Conservation (phyloP, 768 basidiomycete genomes). For the Lactarius hatsudake region DNA sequence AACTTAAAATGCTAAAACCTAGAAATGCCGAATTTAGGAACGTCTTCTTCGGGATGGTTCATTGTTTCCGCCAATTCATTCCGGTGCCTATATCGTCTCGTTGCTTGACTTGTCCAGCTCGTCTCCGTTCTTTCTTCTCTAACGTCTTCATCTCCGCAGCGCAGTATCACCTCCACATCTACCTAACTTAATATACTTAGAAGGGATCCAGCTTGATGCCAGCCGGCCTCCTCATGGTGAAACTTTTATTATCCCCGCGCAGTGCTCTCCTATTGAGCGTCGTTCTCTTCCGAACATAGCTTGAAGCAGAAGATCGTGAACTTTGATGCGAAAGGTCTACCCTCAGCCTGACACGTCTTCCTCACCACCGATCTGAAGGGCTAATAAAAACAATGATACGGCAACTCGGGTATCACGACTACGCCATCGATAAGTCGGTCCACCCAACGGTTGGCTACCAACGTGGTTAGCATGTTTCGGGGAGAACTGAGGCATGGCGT, state of each 20-base stretch:
- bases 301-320: neutral
- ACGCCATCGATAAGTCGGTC: neutral
- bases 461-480: neutral
- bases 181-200: neutral
- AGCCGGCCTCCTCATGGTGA: neutral
- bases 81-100: conserved; percentile 13
- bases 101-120: neutral
- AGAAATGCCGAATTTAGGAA: conserved; percentile 18
- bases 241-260: neutral
- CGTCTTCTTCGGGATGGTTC: neutral
- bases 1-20: conserved; percentile 24
- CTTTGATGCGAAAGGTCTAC: neutral
- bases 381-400: neutral
- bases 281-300: neutral
- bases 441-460: neutral
- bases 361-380: neutral
- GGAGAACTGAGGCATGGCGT: neutral
- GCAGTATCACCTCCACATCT: neutral
- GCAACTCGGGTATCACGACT: neutral
- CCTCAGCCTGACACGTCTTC: neutral
- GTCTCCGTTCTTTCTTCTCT: neutral
- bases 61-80: neutral
- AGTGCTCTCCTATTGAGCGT: neutral
- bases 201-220: neutral
- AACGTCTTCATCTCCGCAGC: conserved; percentile 5